These are phyloP conservation scores for Hypsizygus ulmarius DNA, from an alignment of 1,284 basidiomycete species.

Conservation along the genomic window DNA sequence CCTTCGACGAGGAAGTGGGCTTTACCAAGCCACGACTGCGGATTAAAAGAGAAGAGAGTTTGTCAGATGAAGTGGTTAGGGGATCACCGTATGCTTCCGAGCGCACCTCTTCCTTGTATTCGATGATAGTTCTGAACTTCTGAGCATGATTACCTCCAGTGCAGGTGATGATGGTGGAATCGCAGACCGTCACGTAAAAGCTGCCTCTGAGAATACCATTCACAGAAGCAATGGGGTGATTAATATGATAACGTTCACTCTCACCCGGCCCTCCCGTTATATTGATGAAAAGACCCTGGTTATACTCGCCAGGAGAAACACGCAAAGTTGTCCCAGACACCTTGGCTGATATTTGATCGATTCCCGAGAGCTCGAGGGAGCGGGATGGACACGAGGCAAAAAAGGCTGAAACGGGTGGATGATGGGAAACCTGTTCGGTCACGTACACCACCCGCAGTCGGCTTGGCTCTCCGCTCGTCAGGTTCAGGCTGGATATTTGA, in stretches of 20 bases:
- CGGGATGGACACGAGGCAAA: slow-evolving; percentile 76
- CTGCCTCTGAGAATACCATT: slow-evolving; percentile 90
- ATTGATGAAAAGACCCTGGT: slow-evolving; percentile 86
- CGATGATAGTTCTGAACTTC: slow-evolving; percentile 78
- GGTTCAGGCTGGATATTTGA: slow-evolving; percentile 58
- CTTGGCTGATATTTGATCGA: slow-evolving; percentile 93
- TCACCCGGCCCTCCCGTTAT: slow-evolving; percentile 74
- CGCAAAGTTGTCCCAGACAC: slow-evolving; percentile 84
- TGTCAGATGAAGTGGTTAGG: background rate
- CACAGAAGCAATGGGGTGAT: slow-evolving; percentile 87
- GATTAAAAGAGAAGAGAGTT: slow-evolving; percentile 2
- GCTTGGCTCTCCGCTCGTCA: slow-evolving; percentile 34
- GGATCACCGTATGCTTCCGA: slow-evolving; percentile 9
- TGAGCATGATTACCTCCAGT: slow-evolving; percentile 60
- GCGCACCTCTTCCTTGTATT: slow-evolving; percentile 94
- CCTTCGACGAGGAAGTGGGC: slow-evolving; percentile 90
- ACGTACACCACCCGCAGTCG: slow-evolving; percentile 59
- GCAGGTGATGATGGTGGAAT: slow-evolving; percentile 83
- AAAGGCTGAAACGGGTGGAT: slow-evolving; percentile 92
- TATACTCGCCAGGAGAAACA: slow-evolving; percentile 78
- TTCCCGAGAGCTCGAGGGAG: slow-evolving; percentile 69
- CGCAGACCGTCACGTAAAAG: slow-evolving; percentile 87
- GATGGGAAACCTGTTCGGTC: slow-evolving; percentile 85
- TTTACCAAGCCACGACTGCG: slow-evolving; percentile 88
- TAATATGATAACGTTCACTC: slow-evolving; percentile 85